A percentile compares a stretch with the other conserved stretches of the same genome.
phyloP scores from a whole-genome alignment of 345 rosid genomes.

The Raphanus sativus region DNA sequence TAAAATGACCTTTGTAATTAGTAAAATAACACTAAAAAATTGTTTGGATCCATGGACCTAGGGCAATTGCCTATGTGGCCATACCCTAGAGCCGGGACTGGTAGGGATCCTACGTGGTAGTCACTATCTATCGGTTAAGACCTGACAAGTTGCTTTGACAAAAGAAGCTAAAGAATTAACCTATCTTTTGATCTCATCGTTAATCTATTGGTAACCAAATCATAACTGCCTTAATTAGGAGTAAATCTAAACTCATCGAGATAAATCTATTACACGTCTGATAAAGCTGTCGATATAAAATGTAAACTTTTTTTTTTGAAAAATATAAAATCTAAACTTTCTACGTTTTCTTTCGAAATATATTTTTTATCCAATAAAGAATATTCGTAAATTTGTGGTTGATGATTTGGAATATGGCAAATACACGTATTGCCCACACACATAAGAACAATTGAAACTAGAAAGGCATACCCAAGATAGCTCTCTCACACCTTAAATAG shows the following conservation, averaged over 20 bases:
- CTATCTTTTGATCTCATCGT: not conserved
- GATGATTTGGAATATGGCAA: not conserved
- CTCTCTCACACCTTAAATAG: not conserved
- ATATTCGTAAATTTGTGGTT: not conserved
- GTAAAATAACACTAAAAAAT: too few species aligned
- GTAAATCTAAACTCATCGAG: not conserved
- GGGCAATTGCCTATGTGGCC: too few species aligned
- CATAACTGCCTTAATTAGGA: not conserved
- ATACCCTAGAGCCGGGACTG: too few species aligned
- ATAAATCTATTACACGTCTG: conserved; percentile 24
- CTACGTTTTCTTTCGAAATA: not conserved
- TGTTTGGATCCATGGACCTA: too few species aligned
- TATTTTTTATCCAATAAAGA: not conserved
- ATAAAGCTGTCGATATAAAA: not conserved
- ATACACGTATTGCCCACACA: not conserved
- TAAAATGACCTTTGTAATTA: too few species aligned
- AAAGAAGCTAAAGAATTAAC: conserved; percentile 6
- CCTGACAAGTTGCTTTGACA: conserved; percentile 28
- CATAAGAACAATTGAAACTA: not conserved
- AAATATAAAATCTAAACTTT: not conserved
- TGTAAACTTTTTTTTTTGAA: too few species aligned
- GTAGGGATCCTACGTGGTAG: conserved; percentile 61
- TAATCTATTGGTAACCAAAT: not conserved
- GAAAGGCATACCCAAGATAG: not conserved
- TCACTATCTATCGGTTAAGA: conserved; percentile 33